phyloP scores from a whole-genome alignment of 768 basidiomycete genomes.

The Trametes elegans region DNA sequence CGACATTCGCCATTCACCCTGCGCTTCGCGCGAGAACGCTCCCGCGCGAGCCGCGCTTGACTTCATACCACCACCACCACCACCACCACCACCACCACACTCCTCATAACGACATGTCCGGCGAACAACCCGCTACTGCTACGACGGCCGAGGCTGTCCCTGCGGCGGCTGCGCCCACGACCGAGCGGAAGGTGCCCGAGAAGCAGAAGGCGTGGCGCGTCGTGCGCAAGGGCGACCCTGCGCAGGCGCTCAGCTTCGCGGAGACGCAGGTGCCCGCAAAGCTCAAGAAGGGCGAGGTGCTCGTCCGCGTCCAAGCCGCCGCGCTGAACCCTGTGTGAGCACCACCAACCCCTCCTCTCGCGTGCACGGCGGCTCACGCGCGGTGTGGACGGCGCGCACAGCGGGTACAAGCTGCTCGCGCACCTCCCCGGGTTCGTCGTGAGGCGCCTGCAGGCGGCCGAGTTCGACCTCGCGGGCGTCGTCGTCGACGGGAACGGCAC shows the following conservation, averaged over 20 bases:
- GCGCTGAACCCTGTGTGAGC: constrained; percentile 70
- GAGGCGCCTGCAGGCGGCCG: constrained; percentile 50
- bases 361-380: not conserved
- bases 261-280: constrained; percentile 32
- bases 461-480: constrained; percentile 62
- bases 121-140: not conserved
- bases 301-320: constrained; percentile 50
- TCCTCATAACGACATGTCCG: not conserved
- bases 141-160: not conserved
- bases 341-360: not conserved
- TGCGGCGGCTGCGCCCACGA: not conserved
- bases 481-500: constrained; percentile 55
- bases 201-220: constrained; percentile 32
- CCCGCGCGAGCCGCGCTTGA: not conserved
- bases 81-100: not conserved
- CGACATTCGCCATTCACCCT: too few species aligned
- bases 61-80: not conserved
- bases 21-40: too few species aligned
- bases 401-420: constrained; percentile 60
- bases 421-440: constrained; percentile 45
- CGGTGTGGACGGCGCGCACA: constrained; percentile 22
- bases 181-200: constrained; percentile 7
- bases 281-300: constrained; percentile 41
- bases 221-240: constrained; percentile 29
- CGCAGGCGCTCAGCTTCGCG: constrained; percentile 28